Conservation (phyloP, 805 yeast genomes). For the Pichia membranifaciens region DNA sequence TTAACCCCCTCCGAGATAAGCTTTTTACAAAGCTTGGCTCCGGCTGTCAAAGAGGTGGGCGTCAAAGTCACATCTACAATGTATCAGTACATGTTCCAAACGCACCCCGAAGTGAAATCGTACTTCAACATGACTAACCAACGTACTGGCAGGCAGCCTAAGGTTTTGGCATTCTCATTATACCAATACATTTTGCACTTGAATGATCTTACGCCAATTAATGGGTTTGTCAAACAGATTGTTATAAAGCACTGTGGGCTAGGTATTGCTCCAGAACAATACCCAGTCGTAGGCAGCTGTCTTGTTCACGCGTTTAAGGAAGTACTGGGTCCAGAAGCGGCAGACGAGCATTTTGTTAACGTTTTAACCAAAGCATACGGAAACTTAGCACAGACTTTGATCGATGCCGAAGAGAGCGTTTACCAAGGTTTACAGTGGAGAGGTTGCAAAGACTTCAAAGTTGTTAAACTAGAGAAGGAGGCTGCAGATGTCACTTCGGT, state of each 20-base stretch:
- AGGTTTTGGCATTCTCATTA: conserved; percentile 57
- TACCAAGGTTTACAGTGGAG: conserved; percentile 45
- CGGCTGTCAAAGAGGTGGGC: conserved; percentile 52
- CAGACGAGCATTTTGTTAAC: conserved; percentile 49
- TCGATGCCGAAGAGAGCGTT: conserved; percentile 44
- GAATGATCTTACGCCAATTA: conserved; percentile 49
- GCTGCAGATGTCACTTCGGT: conserved; percentile 44
- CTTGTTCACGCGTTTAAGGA: conserved; percentile 49
- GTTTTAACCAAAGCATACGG: conserved; percentile 68
- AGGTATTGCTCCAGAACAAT: conserved; percentile 57
- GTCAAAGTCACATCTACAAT: conserved; percentile 47
- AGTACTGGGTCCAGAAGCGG: conserved; percentile 47
- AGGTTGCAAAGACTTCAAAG: conserved; percentile 50
- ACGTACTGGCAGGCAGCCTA: conserved; percentile 49
- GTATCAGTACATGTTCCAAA: conserved; percentile 49
- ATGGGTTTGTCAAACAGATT: conserved; percentile 51
- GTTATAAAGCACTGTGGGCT: conserved; percentile 63
- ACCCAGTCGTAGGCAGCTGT: conserved; percentile 56
- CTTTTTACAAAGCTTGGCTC: conserved; percentile 43
- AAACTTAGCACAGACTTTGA: conserved; percentile 55
- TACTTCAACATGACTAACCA: conserved; percentile 60
- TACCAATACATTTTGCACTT: conserved; percentile 58
- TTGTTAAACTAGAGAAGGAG: conserved; percentile 39
- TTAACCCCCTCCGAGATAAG: conserved; percentile 30
- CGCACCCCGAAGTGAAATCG: conserved; percentile 49